Conservation (phyloP, 768 basidiomycete species). For the Tylopilus sp. region DNA sequence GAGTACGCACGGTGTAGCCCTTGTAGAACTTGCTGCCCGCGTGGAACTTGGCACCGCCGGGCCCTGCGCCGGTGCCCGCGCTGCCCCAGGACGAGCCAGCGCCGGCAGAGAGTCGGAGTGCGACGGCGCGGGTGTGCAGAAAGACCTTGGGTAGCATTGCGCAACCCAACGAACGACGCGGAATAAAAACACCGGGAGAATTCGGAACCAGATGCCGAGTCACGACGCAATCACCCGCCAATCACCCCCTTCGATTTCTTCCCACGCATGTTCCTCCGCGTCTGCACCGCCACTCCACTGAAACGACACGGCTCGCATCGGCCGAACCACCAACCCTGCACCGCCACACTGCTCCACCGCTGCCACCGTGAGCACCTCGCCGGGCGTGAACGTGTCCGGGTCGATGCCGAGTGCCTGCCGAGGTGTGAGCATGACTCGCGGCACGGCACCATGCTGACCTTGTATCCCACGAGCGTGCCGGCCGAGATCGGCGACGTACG, state of each 20-base stretch:
- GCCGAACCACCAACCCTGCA: constrained; percentile 12
- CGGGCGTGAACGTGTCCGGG: constrained; percentile 56
- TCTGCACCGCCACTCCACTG: constrained; percentile 22
- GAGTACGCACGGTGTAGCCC: constrained; percentile 56
- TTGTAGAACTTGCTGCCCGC: constrained; percentile 69
- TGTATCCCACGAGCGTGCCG: constrained; percentile 45
- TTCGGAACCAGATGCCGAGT: constrained; percentile 18
- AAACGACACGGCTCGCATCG: constrained; percentile 27
- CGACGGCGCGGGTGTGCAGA: constrained; percentile 73
- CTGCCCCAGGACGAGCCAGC: constrained; percentile 52
- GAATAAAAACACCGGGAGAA: constrained; percentile 25
- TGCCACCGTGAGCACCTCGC: constrained; percentile 49
- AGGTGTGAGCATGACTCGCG: neutral
- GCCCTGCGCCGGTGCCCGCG: constrained; percentile 50
- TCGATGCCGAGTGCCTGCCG: constrained; percentile 57
- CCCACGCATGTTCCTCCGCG: constrained; percentile 26
- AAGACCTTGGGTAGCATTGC: constrained; percentile 80
- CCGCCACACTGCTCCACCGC: constrained; percentile 29
- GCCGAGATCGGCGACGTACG: constrained; percentile 22
- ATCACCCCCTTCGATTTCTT: constrained; percentile 26
- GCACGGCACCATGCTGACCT: constrained; percentile 32
- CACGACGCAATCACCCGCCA: constrained; percentile 26
- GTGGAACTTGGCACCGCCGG: constrained; percentile 71
- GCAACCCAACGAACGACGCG: neutral
- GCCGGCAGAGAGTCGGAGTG: constrained; percentile 55